These are phyloP conservation scores for Cairneyella variabilis DNA, from an alignment of 495 filamentous ascomycete species.

Conservation along the genomic window DNA sequence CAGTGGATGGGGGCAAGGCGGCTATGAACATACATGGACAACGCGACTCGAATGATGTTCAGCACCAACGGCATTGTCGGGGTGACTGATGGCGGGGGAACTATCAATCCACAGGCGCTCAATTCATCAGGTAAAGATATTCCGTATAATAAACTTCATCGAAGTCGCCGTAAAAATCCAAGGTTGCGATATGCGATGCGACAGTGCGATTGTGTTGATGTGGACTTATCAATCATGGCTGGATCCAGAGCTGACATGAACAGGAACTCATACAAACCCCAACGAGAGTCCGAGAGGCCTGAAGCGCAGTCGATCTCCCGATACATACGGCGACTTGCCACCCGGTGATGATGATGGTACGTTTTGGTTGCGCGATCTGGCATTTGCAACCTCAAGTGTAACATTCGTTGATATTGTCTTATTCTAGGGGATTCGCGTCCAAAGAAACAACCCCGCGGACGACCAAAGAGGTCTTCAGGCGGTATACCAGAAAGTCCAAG, in stretches of 20 bases:
- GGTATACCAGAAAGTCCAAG: slow-evolving; percentile 44
- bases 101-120: slow-evolving; percentile 72
- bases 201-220: slow-evolving; percentile 14
- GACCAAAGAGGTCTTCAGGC: slow-evolving; percentile 67
- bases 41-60: neutral
- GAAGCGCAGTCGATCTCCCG: slow-evolving; percentile 91
- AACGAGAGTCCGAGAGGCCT: slow-evolving; percentile 65
- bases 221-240: slow-evolving; percentile 24
- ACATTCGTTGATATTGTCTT: slow-evolving; percentile 34
- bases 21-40: no score
- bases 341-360: slow-evolving; percentile 75
- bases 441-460: slow-evolving; percentile 80
- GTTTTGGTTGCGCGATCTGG: slow-evolving; percentile 37
- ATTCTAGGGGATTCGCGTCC: slow-evolving; percentile 55
- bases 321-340: slow-evolving; percentile 56
- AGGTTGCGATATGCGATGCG: slow-evolving; percentile 9
- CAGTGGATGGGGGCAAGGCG: no score
- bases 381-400: slow-evolving; percentile 1
- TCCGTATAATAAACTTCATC: neutral
- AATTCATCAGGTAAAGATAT: slow-evolving; percentile 32
- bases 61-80: slow-evolving; percentile 53
- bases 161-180: slow-evolving; percentile 8
- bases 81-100: slow-evolving; percentile 69
- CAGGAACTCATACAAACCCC: slow-evolving; percentile 28
- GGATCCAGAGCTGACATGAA: slow-evolving; percentile 8